A percentile compares a stretch with the other conserved stretches of the same genome.
Conservation (phyloP, 768 basidiomycete genomes). For the Cystobasidium ongulense region DNA sequence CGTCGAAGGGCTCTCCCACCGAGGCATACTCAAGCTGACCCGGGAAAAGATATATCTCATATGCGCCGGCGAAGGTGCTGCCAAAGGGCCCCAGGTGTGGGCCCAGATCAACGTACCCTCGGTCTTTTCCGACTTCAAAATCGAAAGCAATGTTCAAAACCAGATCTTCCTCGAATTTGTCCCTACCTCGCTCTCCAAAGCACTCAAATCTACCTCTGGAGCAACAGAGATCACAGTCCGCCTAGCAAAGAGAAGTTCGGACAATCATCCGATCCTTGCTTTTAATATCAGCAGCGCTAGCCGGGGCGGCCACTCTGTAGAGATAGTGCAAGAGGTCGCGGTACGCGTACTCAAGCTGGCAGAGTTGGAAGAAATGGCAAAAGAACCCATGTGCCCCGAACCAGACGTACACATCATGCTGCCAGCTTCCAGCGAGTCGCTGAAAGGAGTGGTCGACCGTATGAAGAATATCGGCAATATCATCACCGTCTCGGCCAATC, state of each 20-base stretch:
- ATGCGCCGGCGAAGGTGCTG: slow-evolving; percentile 21
- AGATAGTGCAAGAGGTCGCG: slow-evolving; percentile 67
- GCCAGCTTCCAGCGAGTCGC: slow-evolving; percentile 58
- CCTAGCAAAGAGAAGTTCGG: slow-evolving; percentile 8
- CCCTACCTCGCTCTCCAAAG: slow-evolving; percentile 19
- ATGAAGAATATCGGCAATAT: slow-evolving; percentile 64
- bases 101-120: slow-evolving; percentile 29
- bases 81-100: slow-evolving; percentile 24
- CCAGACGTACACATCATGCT: slow-evolving; percentile 56
- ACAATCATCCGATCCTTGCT: not conserved
- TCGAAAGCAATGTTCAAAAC: slow-evolving; percentile 24
- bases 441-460: slow-evolving; percentile 67
- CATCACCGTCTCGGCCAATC: slow-evolving; percentile 63
- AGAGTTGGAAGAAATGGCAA: slow-evolving; percentile 60
- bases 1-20: slow-evolving; percentile 25
- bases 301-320: slow-evolving; percentile 43
- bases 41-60: slow-evolving; percentile 27
- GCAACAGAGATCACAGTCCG: slow-evolving; percentile 8
- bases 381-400: slow-evolving; percentile 74
- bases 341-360: slow-evolving; percentile 69
- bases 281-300: slow-evolving; percentile 7
- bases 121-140: slow-evolving; percentile 26
- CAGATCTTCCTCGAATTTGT: slow-evolving; percentile 31
- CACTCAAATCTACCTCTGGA: slow-evolving; percentile 19
- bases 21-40: slow-evolving; percentile 28